Conservation (phyloP, 1,139 yeast genomes). For the Sporopachydermia cereana region DNA sequence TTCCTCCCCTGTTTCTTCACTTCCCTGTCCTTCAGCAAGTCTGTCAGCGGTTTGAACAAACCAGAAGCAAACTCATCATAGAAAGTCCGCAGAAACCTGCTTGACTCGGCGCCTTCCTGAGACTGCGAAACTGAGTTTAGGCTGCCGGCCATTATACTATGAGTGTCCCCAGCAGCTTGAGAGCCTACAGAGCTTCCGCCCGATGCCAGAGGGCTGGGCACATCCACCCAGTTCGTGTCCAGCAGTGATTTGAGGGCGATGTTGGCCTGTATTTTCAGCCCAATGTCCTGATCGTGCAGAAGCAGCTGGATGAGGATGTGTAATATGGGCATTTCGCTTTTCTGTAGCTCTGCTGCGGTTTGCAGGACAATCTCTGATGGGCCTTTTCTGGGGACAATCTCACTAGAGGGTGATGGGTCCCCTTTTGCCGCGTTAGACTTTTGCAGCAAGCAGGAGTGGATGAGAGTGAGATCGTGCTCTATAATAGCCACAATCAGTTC, state of each 20-base stretch:
- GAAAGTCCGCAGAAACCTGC: slow-evolving; percentile 46
- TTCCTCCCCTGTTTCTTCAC: slow-evolving; percentile 1
- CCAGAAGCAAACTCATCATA: slow-evolving; percentile 49
- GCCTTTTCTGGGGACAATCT: slow-evolving; percentile 7
- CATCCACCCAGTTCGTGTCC: slow-evolving; percentile 35
- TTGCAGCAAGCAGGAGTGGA: slow-evolving; percentile 26
- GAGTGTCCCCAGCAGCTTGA: neutral
- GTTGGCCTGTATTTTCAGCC: slow-evolving; percentile 68
- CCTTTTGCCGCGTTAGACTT: slow-evolving; percentile 19
- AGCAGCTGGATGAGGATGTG: slow-evolving; percentile 50
- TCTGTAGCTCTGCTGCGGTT: slow-evolving; percentile 9
- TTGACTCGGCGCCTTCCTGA: slow-evolving; percentile 33
- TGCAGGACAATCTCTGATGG: slow-evolving; percentile 8
- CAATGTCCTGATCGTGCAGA: slow-evolving; percentile 52
- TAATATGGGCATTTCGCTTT: slow-evolving; percentile 38
- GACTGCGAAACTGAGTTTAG: slow-evolving; percentile 17
- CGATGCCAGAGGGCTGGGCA: slow-evolving; percentile 8
- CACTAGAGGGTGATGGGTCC: slow-evolving; percentile 15
- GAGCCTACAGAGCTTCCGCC: neutral
- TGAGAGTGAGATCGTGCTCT: slow-evolving; percentile 69
- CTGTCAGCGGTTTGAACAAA: slow-evolving; percentile 41
- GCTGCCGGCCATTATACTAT: no score
- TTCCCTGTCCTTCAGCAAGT: slow-evolving; percentile 17
- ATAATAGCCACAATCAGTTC: slow-evolving; percentile 73
- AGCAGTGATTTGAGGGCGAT: slow-evolving; percentile 70